Evolutionary conservation across 2,329 filamentous ascomycete species (phyloP).

Genomic region (Paraphaeosphaeria minitans): DNA sequence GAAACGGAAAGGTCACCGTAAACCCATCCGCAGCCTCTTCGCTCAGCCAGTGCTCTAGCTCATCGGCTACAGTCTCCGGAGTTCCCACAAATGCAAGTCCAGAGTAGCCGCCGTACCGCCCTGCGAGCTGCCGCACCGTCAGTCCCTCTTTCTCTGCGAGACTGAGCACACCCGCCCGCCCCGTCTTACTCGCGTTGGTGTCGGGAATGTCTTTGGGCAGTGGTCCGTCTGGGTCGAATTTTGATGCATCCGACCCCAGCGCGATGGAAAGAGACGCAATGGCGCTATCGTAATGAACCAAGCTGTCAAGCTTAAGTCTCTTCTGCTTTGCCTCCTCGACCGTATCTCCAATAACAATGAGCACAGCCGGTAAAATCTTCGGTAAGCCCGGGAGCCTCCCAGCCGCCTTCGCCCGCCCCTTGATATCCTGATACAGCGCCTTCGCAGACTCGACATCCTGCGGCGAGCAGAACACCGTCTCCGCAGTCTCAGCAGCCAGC

Average conservation of each 20-base stretch:
- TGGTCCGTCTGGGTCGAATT: constrained; percentile 56
- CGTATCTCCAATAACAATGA: constrained; percentile 57
- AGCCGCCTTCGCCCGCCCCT: constrained; percentile 52
- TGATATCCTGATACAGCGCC: constrained; percentile 58
- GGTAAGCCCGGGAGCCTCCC: constrained; percentile 55
- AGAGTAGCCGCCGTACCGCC: constrained; percentile 56
- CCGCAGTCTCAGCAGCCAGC: constrained; percentile 59
- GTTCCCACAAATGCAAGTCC: constrained; percentile 60
- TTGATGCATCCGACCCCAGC: constrained; percentile 55
- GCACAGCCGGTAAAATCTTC: constrained; percentile 59
- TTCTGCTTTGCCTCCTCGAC: constrained; percentile 57
- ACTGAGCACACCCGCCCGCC: constrained; percentile 52
- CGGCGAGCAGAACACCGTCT: constrained; percentile 59
- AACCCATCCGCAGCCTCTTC: constrained; percentile 59
- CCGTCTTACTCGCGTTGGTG: constrained; percentile 60
- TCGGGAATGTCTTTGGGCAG: constrained; percentile 58
- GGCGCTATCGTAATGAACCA: constrained; percentile 61
- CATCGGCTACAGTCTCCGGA: constrained; percentile 56
- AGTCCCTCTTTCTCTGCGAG: constrained; percentile 54
- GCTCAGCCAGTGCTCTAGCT: constrained; percentile 54
- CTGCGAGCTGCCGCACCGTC: constrained; percentile 59
- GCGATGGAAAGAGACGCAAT: constrained; percentile 59
- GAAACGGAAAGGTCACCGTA: constrained; percentile 56
- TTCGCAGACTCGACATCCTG: constrained; percentile 54
- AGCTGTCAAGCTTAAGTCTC: constrained; percentile 55